Evolutionary conservation across 2,329 filamentous ascomycete genomes (phyloP).

Genomic region (Colletotrichum phormii): DNA sequence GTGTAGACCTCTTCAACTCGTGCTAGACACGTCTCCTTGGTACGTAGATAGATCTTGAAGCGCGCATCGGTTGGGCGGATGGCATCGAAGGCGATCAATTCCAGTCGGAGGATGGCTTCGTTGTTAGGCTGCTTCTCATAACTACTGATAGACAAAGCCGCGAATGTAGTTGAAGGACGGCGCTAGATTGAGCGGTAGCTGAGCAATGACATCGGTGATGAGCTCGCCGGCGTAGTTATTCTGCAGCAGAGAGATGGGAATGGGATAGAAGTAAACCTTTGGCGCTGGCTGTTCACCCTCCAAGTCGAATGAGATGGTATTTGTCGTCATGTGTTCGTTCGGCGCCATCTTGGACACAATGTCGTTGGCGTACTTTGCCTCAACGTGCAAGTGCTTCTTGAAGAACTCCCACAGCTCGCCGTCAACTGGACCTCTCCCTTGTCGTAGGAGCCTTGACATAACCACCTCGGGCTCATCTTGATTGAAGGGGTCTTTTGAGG

Average conservation of each 20-base stretch:
- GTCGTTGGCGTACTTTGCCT: conserved; percentile 8
- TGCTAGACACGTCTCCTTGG: conserved; percentile 44
- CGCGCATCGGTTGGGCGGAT: conserved; percentile 43
- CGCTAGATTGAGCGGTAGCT: conserved; percentile 19
- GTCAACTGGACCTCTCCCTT: conserved; percentile 11
- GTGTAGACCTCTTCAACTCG: conserved; percentile 43
- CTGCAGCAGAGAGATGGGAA: conserved; percentile 30
- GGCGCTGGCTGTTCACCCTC: conserved; percentile 28
- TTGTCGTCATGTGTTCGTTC: conserved; percentile 31
- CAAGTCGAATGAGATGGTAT: conserved; percentile 41
- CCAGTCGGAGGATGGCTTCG: conserved; percentile 17
- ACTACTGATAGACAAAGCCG: conserved; percentile 17
- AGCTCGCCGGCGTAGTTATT: conserved; percentile 23
- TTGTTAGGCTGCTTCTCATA: conserved; percentile 21
- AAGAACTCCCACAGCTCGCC: conserved; percentile 39
- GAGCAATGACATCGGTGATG: conserved; percentile 18
- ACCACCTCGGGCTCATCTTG: conserved; percentile 35
- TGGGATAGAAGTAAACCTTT: conserved; percentile 45
- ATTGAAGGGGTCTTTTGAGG: conserved; percentile 42
- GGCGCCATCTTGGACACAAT: conserved; percentile 24
- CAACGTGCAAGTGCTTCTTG: conserved; percentile 36
- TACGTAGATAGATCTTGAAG: conserved; percentile 51
- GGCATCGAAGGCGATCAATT: conserved; percentile 49
- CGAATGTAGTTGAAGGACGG: conserved; percentile 37
- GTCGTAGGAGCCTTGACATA: conserved; percentile 30